A percentile compares a stretch with the other conserved stretches of the same genome.
These are phyloP conservation scores for Mortierella sp. DNA, from an alignment of 371 early-diverging fungal species.

Conservation along the genomic window DNA sequence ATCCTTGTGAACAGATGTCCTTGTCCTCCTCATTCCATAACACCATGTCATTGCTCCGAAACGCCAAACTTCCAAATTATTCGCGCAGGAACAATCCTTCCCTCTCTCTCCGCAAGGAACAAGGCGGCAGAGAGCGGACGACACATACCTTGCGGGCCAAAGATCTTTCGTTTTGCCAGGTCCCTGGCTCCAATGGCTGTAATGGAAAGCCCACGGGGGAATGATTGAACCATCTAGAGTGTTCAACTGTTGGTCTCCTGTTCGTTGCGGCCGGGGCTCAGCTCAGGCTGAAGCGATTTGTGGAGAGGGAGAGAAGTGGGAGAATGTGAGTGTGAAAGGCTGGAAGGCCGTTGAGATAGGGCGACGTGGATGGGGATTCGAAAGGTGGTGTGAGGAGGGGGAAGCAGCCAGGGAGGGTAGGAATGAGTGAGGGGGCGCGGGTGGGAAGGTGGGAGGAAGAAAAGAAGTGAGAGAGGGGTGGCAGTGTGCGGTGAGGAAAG, in stretches of 20 bases:
- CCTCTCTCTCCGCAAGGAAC: no score
- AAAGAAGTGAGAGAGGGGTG: not conserved
- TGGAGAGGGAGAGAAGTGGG: not conserved
- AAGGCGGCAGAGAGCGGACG: no score
- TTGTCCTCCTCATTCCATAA: not conserved
- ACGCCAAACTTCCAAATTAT: not conserved
- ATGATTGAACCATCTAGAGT: slow-evolving; percentile 29
- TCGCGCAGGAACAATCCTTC: not conserved
- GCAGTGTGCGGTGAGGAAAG: not conserved
- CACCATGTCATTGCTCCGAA: not conserved
- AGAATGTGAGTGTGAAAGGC: no score
- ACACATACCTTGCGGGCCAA: slow-evolving; percentile 40
- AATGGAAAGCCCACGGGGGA: slow-evolving; percentile 33
- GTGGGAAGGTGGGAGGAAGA: not conserved
- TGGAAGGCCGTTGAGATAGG: no score
- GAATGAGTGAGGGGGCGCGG: not conserved
- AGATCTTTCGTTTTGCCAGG: slow-evolving; percentile 38
- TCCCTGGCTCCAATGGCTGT: slow-evolving; percentile 40
- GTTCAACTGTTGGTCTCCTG: not conserved
- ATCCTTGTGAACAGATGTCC: no score
- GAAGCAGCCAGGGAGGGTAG: not conserved
- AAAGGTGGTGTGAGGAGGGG: not conserved
- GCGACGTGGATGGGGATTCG: no score
- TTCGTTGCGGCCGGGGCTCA: no score
- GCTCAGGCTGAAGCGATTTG: no score